phyloP scores from a whole-genome alignment of 495 filamentous ascomycete genomes.

The Hypoxylon fuscum region DNA sequence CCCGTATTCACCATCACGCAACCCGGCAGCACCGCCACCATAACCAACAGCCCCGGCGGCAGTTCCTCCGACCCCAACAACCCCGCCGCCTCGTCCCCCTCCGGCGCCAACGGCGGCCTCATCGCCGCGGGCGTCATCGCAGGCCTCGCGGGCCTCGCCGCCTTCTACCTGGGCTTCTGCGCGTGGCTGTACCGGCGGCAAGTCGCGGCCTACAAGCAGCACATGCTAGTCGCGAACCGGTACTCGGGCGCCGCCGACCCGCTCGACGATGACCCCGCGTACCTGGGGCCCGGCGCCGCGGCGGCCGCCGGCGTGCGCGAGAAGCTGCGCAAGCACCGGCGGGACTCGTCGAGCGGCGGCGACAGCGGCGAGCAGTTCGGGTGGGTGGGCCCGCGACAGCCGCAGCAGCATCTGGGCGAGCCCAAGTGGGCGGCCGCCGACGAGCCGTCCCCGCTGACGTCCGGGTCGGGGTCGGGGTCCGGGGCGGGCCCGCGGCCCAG shows the following conservation, averaged over 20 bases:
- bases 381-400: conserved; percentile 44
- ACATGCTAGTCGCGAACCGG: conserved; percentile 65
- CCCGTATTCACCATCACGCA: conserved; percentile 72
- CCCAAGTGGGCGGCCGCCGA: conserved; percentile 44
- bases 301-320: conserved; percentile 35
- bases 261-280: conserved; percentile 2
- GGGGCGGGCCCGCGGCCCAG: conserved; percentile 29
- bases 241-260: conserved; percentile 39
- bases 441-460: conserved; percentile 39
- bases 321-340: conserved; percentile 39
- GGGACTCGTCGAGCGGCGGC: conserved; percentile 32
- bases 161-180: conserved; percentile 74
- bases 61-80: conserved; percentile 20
- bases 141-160: conserved; percentile 64
- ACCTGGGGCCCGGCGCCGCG: conserved; percentile 10
- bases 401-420: conserved; percentile 45
- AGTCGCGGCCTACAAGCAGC: conserved; percentile 66
- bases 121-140: conserved; percentile 72
- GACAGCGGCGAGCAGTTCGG: conserved; percentile 44
- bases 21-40: conserved; percentile 65
- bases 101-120: conserved; percentile 62
- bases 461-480: conserved; percentile 17
- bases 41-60: conserved; percentile 45
- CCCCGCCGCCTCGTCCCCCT: conserved; percentile 3
- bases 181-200: conserved; percentile 74